A percentile compares a stretch with the other conserved stretches of the same genome.
Conservation (phyloP, 768 basidiomycete species). For the Amyloporia xantha region DNA sequence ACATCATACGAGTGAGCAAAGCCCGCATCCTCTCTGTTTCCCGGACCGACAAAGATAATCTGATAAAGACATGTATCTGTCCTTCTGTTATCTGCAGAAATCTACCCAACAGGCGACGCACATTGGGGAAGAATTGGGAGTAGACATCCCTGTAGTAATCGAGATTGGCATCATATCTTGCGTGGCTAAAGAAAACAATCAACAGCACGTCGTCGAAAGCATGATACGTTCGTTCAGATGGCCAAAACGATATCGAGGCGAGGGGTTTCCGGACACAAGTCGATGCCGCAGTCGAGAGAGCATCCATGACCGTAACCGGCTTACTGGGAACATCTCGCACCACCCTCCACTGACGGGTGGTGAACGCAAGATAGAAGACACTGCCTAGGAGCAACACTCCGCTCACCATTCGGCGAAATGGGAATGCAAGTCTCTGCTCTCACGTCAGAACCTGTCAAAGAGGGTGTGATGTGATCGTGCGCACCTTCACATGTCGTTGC, state of each 20-base stretch:
- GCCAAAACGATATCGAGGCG: constrained; percentile 6
- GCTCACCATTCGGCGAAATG: constrained; percentile 1
- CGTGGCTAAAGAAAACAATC: constrained; percentile 45
- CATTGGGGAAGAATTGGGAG: constrained; percentile 43
- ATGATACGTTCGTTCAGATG: constrained; percentile 22
- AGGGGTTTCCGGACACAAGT: constrained; percentile 21
- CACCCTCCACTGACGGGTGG: not conserved
- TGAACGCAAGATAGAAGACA: constrained; percentile 5
- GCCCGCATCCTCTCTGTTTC: constrained; percentile 38
- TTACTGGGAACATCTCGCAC: not conserved
- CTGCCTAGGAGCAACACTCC: not conserved
- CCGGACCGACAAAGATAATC: constrained; percentile 45
- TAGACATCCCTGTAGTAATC: constrained; percentile 43
- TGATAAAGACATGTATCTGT: constrained; percentile 12
- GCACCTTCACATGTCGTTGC: constrained; percentile 2
- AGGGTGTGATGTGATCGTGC: not conserved
- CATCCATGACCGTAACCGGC: constrained; percentile 3
- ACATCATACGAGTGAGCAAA: constrained; percentile 45
- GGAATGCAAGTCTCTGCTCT: not conserved
- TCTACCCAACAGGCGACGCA: constrained; percentile 24
- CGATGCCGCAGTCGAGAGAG: not conserved
- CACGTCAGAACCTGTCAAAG: not conserved
- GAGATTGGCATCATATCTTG: constrained; percentile 39
- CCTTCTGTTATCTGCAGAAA: not conserved
- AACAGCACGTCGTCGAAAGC: constrained; percentile 37